phyloP scores from a whole-genome alignment of 208 protist species.

The Trypanosoma avium region DNA sequence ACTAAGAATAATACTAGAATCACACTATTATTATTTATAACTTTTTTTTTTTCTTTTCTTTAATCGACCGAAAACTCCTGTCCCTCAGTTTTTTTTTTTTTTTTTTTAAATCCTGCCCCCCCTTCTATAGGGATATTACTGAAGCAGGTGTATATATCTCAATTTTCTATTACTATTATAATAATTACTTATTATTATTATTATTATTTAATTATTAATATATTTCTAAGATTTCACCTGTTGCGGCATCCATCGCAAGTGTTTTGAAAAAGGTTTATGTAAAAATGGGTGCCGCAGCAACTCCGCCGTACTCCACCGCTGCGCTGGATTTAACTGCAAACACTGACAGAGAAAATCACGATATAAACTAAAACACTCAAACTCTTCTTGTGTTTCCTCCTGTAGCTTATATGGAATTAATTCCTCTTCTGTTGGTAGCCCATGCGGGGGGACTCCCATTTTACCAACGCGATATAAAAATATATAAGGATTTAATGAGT shows the following conservation, averaged over 20 bases:
- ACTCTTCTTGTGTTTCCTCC: constrained; percentile 25
- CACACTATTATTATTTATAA: too few species aligned
- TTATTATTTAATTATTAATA: too few species aligned
- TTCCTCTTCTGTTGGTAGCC: constrained; percentile 50
- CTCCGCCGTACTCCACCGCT: constrained; percentile 46
- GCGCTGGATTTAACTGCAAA: constrained; percentile 39
- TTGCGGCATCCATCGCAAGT: constrained; percentile 47
- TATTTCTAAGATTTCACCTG: too few species aligned
- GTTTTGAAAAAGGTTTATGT: constrained; percentile 34
- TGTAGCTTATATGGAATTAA: constrained; percentile 22
- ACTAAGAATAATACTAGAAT: too few species aligned
- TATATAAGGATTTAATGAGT: constrained; percentile 38
- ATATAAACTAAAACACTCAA: constrained; percentile 39
- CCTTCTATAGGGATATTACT: too few species aligned
- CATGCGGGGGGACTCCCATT: constrained; percentile 40
- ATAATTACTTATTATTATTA: too few species aligned
- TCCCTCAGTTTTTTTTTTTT: too few species aligned
- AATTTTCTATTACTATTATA: too few species aligned
- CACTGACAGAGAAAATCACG: constrained; percentile 56
- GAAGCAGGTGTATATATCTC: too few species aligned
- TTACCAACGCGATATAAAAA: constrained; percentile 57
- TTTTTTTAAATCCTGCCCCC: too few species aligned
- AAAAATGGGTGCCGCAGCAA: constrained; percentile 62
- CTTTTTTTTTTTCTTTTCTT: too few species aligned
- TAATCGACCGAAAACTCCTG: too few species aligned